phyloP scores from a whole-genome alignment of 495 filamentous ascomycete species.

The Collariella sp. region DNA sequence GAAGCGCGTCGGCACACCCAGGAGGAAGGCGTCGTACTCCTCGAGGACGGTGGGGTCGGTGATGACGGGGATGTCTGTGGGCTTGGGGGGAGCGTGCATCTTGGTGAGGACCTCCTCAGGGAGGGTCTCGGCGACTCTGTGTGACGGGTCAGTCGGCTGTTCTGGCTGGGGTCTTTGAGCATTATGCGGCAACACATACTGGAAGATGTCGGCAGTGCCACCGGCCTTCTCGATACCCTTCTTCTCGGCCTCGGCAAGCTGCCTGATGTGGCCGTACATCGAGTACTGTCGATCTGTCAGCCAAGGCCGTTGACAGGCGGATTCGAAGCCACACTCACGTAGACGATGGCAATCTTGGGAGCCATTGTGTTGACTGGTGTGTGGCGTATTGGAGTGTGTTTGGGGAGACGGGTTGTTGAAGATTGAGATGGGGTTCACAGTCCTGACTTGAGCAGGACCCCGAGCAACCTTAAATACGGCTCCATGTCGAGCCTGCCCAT shows the following conservation, averaged over 20 bases:
- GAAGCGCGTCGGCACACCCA: constrained; percentile 96
- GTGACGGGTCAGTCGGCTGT: not conserved
- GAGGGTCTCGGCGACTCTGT: constrained; percentile 79
- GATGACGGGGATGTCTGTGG: constrained; percentile 53
- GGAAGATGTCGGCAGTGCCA: constrained; percentile 68
- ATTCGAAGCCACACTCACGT: constrained; percentile 46
- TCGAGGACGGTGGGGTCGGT: constrained; percentile 56
- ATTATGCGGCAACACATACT: constrained; percentile 43
- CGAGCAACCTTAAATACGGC: constrained; percentile 3
- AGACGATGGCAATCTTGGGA: constrained; percentile 87
- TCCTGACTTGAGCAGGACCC: not conserved
- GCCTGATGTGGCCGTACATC: constrained; percentile 84
- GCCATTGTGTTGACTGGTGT: constrained; percentile 53
- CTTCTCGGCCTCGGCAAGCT: constrained; percentile 83
- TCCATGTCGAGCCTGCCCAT: not conserved
- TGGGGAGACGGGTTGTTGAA: not conserved
- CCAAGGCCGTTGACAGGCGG: not conserved
- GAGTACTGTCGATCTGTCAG: constrained; percentile 60
- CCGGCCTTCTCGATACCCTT: constrained; percentile 83
- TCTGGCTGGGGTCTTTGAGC: not conserved
- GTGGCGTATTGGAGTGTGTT: not conserved
- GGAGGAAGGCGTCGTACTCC: constrained; percentile 80
- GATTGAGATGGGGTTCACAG: not conserved
- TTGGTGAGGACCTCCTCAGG: constrained; percentile 62
- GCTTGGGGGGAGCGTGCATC: constrained; percentile 84